Evolutionary conservation across 495 filamentous ascomycete genomes (phyloP).

Genomic region (Monascus purpureus): DNA sequence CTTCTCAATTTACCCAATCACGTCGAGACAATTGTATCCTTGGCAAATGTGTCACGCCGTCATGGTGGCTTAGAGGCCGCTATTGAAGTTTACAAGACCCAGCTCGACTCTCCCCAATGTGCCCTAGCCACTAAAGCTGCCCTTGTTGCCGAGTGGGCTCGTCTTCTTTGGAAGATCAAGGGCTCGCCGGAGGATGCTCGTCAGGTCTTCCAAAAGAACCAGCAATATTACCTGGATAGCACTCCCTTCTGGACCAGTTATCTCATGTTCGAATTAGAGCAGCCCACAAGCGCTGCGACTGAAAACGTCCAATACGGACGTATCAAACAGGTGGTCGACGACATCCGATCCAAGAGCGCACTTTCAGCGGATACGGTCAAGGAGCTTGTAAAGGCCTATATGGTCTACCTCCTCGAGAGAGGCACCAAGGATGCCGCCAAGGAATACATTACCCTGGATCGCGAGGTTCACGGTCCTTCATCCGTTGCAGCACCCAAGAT

Average conservation of each 20-base stretch:
- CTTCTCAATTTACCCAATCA: constrained; percentile 56
- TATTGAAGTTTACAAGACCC: constrained; percentile 68
- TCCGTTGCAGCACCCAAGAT: constrained; percentile 24
- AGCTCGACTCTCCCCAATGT: constrained; percentile 56
- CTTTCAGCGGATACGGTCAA: constrained; percentile 54
- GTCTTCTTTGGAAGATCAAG: constrained; percentile 80
- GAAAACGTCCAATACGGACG: constrained; percentile 54
- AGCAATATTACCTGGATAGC: constrained; percentile 76
- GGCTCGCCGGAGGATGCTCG: constrained; percentile 76
- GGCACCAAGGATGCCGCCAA: constrained; percentile 75
- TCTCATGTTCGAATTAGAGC: constrained; percentile 78
- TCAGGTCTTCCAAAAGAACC: constrained; percentile 67
- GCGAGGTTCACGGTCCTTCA: constrained; percentile 61
- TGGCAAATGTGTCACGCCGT: constrained; percentile 79
- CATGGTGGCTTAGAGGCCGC: constrained; percentile 77
- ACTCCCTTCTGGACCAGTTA: constrained; percentile 87
- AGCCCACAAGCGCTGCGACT: constrained; percentile 54
- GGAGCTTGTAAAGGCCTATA: constrained; percentile 67
- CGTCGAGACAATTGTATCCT: constrained; percentile 74
- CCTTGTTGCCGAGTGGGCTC: constrained; percentile 81
- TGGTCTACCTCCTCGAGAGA: constrained; percentile 72
- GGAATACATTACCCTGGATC: constrained; percentile 72
- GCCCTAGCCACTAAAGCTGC: constrained; percentile 75
- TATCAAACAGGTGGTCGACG: constrained; percentile 68
- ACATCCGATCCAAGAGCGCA: constrained; percentile 59